Evolutionary conservation across 805 yeast species (phyloP), one percentile per base, ranked within the genome.

Genomic region (Yarrowia alimentaria): DNA sequence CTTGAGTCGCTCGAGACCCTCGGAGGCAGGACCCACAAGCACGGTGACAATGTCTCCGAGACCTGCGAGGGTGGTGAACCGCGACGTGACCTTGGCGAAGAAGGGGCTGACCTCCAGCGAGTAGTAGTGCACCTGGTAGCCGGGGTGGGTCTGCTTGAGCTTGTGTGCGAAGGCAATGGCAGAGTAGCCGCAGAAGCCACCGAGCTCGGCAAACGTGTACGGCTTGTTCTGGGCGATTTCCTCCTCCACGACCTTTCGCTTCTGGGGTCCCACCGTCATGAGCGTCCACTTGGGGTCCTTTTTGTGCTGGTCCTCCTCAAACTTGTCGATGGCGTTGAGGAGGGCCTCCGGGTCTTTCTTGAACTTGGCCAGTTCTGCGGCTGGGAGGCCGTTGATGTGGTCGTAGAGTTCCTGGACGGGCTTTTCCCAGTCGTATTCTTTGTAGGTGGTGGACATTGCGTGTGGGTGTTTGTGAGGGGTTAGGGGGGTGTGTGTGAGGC

Each of bases 91-190:
- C 50, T 43, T 43, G 21, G 50, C 50, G 13, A 43, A 43, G 37
- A 43, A 43, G 21, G 50, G 35, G 13, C 13, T 21, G 21, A 43
- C 37, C 37, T 43, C 50, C 29, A 43, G 50, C 8, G 50, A 43
- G 37, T 30, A 43, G 37, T 43, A 43, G 22, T 22, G 35, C 22
- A 31, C 37, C 29, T 43, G 35, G 47, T 40, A 19, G 16, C 30
- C 37, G 7, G 50, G 50, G 22, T 43, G 26, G 37, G 37, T 43
- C 37, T 43, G 37, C 30, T 31, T 30, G 30, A 43, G 50, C 29
- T 43, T 43, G 30, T 31, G 37, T n/a, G 50, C 50, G 20, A 43
- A 43, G 18, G 50, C 50, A 30, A 43, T 31, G 22, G 50, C 50
- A 10, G 50, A 43, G 30, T 43, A 43, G 5, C 50, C 50, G 13